Evolutionary conservation across 2,329 filamentous ascomycete genomes (phyloP).

Genomic region (Myriosclerotinia duriaeana): DNA sequence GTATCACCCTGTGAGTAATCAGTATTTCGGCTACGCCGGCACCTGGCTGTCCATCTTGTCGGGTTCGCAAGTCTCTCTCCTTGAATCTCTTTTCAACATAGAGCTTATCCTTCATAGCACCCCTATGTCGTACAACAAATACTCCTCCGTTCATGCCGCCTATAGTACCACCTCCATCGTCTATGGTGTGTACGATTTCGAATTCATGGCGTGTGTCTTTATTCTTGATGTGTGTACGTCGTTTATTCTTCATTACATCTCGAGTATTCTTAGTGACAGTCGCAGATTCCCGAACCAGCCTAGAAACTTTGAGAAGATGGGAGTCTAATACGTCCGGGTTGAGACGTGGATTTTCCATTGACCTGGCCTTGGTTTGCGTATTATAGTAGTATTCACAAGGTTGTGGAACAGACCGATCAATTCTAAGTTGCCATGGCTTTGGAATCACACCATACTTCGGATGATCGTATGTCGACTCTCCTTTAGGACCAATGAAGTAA

Average conservation of each 20-base stretch:
- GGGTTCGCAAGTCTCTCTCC: not conserved
- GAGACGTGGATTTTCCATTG: constrained; percentile 25
- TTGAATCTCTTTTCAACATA: constrained; percentile 32
- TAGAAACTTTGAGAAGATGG: constrained; percentile 15
- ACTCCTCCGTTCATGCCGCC: constrained; percentile 39
- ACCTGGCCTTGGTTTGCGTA: not conserved
- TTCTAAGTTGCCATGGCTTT: constrained; percentile 24
- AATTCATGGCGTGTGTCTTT: constrained; percentile 29
- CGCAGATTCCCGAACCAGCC: constrained; percentile 21
- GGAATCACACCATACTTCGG: constrained; percentile 23
- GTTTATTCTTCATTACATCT: constrained; percentile 15
- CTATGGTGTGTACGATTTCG: constrained; percentile 34
- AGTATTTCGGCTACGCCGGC: constrained; percentile 29
- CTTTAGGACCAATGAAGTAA: constrained; percentile 9
- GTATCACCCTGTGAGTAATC: constrained; percentile 32
- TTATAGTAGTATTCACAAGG: constrained; percentile 23
- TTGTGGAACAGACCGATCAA: constrained; percentile 4
- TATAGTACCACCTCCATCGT: constrained; percentile 29
- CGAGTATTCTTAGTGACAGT: constrained; percentile 18
- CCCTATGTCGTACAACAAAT: constrained; percentile 32
- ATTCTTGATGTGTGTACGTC: constrained; percentile 10
- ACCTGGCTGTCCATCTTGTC: not conserved
- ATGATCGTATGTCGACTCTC: constrained; percentile 17
- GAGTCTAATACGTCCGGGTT: constrained; percentile 13
- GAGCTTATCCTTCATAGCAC: constrained; percentile 15